These are phyloP conservation scores for Penicillium digitatum DNA, from an alignment of 2,329 filamentous ascomycete genomes.

Conservation along the genomic window DNA sequence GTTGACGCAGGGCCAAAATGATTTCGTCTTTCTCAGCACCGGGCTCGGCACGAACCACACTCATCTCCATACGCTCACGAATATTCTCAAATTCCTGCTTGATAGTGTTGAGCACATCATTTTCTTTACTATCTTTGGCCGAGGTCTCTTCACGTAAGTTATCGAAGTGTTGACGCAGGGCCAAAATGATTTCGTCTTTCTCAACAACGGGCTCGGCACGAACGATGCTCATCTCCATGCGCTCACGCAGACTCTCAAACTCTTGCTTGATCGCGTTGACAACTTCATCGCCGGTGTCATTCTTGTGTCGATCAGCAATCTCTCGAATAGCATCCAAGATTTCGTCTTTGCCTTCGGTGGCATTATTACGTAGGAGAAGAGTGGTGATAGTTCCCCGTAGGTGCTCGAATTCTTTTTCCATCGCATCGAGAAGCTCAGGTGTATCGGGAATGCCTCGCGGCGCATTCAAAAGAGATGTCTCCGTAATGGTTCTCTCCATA, in stretches of 20 bases:
- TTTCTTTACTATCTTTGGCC: constrained; percentile 53
- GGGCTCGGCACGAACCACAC: constrained; percentile 36
- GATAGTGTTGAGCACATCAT: constrained; percentile 44
- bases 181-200: constrained; percentile 67
- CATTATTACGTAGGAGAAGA: constrained; percentile 59
- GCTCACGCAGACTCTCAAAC: constrained; percentile 57
- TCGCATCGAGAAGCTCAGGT: constrained; percentile 65
- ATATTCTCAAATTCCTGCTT: constrained; percentile 61
- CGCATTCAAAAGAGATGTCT: constrained; percentile 35
- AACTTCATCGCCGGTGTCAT: constrained; percentile 28
- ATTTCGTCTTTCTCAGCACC: constrained; percentile 60
- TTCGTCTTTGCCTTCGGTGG: constrained; percentile 57
- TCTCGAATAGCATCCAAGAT: constrained; percentile 59
- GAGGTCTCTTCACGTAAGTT: constrained; percentile 49
- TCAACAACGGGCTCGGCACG: constrained; percentile 44
- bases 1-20: constrained; percentile 63
- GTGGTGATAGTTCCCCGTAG: constrained; percentile 73
- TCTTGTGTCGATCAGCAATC: constrained; percentile 37
- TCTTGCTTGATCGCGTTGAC: constrained; percentile 54
- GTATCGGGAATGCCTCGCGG: constrained; percentile 52
- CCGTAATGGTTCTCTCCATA: constrained; percentile 51
- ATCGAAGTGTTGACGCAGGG: constrained; percentile 53
- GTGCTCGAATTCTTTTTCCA: constrained; percentile 78
- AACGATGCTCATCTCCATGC: constrained; percentile 31
- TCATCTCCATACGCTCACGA: constrained; percentile 45